Conservation (phyloP, 2,329 filamentous ascomycete genomes). For the Didymella exigua region DNA sequence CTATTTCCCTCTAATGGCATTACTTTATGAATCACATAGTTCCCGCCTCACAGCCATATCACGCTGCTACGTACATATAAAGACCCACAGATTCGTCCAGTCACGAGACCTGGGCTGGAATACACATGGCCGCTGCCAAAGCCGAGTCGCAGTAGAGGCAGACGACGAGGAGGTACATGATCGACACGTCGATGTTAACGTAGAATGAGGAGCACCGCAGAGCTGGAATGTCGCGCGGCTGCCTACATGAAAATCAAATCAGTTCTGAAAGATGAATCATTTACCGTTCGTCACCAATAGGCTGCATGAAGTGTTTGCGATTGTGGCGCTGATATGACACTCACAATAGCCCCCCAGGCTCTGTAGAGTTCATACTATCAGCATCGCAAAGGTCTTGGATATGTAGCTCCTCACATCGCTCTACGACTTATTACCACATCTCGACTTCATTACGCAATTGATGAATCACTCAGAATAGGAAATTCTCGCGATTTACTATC, state of each 20-base stretch:
- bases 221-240: slow-evolving; percentile 4
- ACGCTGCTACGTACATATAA: slow-evolving; percentile 21
- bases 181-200: not conserved
- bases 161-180: not conserved
- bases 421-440: too few species aligned
- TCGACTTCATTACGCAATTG: not conserved
- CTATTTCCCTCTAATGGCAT: slow-evolving; percentile 9
- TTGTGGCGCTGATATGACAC: slow-evolving; percentile 4
- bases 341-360: not conserved
- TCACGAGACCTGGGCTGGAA: slow-evolving; percentile 3
- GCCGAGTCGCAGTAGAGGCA: slow-evolving; percentile 10
- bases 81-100: slow-evolving; percentile 1
- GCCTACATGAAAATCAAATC: not conserved
- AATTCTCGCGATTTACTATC: too few species aligned
- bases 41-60: slow-evolving; percentile 2
- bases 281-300: not conserved
- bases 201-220: not conserved
- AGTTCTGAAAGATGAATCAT: slow-evolving; percentile 1
- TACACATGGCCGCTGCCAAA: slow-evolving; percentile 8
- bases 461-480: too few species aligned
- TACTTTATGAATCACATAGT: slow-evolving; percentile 5
- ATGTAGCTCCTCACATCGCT: too few species aligned
- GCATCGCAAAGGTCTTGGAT: not conserved
- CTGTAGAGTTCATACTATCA: not conserved
- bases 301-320: not conserved